A percentile compares a stretch with the other conserved stretches of the same genome.
These are phyloP conservation scores for Pythium insidiosum DNA, from an alignment of 352 stramenopile species.

Conservation along the genomic window DNA sequence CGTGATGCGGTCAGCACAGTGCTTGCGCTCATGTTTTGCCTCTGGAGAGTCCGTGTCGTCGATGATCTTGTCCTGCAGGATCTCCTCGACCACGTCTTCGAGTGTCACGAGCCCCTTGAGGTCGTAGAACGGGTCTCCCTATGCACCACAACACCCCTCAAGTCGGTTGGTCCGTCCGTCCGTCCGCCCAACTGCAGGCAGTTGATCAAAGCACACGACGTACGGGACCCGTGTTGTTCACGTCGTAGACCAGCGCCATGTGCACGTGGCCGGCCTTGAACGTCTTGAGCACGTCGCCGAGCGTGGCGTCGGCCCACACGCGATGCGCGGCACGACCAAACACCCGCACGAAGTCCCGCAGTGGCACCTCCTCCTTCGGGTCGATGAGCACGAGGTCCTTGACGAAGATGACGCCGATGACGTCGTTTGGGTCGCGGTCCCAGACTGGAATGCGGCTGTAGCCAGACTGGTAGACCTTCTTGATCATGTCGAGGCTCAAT, in stretches of 20 bases:
- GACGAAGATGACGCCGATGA: conserved; percentile 93
- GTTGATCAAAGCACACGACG: too few relatives aligned
- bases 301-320: conserved; percentile 56
- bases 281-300: conserved; percentile 61
- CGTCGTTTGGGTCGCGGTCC: conserved; percentile 93
- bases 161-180: neutral
- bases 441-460: conserved; percentile 95
- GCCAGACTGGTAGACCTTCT: conserved; percentile 83
- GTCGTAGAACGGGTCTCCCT: conserved; percentile 94
- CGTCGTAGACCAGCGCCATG: conserved; percentile 67
- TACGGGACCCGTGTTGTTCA: conserved; percentile 77
- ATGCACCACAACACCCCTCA: neutral
- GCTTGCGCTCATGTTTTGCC: conserved; percentile 31
- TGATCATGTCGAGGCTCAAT: conserved; percentile 49
- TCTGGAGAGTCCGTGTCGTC: conserved; percentile 90
- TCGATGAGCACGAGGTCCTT: conserved; percentile 90
- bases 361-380: conserved; percentile 47
- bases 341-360: conserved; percentile 90
- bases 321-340: conserved; percentile 61
- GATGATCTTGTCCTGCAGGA: conserved; percentile 94
- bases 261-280: conserved; percentile 73
- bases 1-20: conserved; percentile 46
- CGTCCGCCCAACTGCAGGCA: too few relatives aligned
- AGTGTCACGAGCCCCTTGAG: conserved; percentile 96
- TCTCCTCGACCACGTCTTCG: conserved; percentile 98